Base-by-base conservation (phyloP, 2,329 filamentous ascomycete genomes). In the Alternaria ventricosa region DNA sequence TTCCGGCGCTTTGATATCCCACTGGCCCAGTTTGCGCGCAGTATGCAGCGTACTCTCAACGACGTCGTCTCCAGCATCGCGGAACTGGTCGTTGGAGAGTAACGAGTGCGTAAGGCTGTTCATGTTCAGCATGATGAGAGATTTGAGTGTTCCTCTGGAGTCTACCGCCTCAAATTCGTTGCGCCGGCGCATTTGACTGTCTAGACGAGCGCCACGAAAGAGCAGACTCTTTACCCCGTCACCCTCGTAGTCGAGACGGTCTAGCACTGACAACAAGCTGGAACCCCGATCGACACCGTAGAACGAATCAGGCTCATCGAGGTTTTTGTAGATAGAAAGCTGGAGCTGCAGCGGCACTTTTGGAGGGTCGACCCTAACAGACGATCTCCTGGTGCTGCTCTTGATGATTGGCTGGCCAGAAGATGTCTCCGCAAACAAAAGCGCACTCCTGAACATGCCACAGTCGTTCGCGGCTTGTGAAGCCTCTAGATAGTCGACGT, bases 221-320 rank as follows among this genome's bases (percentile, higher is more conserved):
- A 96, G 90, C 18, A 99, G 86, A 67, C 92, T 95, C 75, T 96
- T 97, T 55, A 90, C 85, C 0, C 94, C 94, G 70, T 97, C 91
- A 54, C 90, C 90, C 80, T 99, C 96, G 75, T 97, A 95, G 69
- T 97, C 93, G 5, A 98, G 86, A 10, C 92, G 90, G 55, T 91
- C 88, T 62, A 98, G 84, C 1, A 98, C 91, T 11, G 91, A 93
- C 15, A 87, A 84, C 15, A 99, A 82, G 61, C 89, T 94, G 7
- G 93, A 87, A 44, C 88, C 88, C 78, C 96, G 92, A 45, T 92
- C 88, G 8, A 97, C 86, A 5, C 96, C 96, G 75, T 99, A 99
- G 78, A 97, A 99, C 1, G 94, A 91, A 78, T 99, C 96, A 2
- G 94, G 95, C 73, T 99, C 96, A 75, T 97, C 94, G 50, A 99